Conservation (phyloP, 768 basidiomycete species). For the Termitomyces sp. region DNA sequence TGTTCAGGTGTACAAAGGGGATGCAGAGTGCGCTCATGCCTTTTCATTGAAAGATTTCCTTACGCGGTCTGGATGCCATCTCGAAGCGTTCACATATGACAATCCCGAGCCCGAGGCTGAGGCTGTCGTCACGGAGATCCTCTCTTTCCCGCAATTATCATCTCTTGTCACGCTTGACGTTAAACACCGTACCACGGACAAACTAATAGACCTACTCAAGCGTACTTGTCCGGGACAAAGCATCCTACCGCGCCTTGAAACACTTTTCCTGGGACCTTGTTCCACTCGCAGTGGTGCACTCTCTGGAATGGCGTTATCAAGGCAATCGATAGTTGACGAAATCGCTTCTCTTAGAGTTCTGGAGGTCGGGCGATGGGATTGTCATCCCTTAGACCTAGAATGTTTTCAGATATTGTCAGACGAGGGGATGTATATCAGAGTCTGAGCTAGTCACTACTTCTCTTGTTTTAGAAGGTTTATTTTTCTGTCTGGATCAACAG, state of each 20-base stretch:
- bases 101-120: slow-evolving; percentile 4
- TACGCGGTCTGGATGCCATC: slow-evolving; percentile 8
- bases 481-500: not conserved
- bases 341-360: not conserved
- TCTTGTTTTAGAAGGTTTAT: not conserved
- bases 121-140: not conserved
- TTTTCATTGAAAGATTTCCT: slow-evolving; percentile 9
- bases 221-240: not conserved
- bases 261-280: slow-evolving; percentile 2
- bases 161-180: slow-evolving; percentile 7
- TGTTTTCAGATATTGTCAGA: slow-evolving; percentile 2
- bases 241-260: slow-evolving; percentile 6
- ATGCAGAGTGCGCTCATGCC: not conserved
- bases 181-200: not conserved
- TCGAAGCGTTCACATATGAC: not conserved
- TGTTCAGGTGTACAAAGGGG: not conserved
- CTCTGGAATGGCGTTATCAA: slow-evolving; percentile 5
- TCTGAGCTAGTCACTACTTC: not conserved
- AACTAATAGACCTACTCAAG: slow-evolving; percentile 5
- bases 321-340: not conserved
- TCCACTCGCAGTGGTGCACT: slow-evolving; percentile 1
- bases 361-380: slow-evolving; percentile 2
- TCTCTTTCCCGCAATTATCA: slow-evolving; percentile 3
- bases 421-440: not conserved
- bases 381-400: slow-evolving; percentile 3